A percentile compares a stretch with the other conserved stretches of the same genome.
phyloP scores from a whole-genome alignment of 169 alveolate species.

The Ichthyophthirius multifiliis region DNA sequence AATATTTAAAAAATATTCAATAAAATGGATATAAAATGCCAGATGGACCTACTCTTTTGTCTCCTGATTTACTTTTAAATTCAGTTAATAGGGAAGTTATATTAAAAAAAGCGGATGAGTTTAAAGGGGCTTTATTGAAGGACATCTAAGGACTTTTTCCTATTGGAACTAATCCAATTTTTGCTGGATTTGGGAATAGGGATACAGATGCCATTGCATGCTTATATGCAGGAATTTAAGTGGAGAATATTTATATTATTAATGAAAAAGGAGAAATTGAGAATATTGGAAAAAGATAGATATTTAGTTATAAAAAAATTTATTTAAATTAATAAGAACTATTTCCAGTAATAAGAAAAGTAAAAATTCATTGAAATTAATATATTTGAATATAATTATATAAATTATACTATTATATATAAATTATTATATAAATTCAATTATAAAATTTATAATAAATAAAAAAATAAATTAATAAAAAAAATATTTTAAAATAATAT shows the following conservation, averaged over 20 bases:
- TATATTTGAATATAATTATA: no score
- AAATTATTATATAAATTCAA: no score
- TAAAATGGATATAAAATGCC: constrained; percentile 44
- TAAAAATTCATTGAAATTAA: no score
- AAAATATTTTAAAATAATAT: no score
- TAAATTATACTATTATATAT: no score
- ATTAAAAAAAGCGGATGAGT: constrained; percentile 32
- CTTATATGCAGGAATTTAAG: constrained; percentile 60
- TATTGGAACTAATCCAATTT: constrained; percentile 11
- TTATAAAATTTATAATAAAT: no score
- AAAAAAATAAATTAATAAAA: no score
- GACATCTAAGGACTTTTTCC: constrained; percentile 47
- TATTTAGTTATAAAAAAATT: not conserved
- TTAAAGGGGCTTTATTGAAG: constrained; percentile 37
- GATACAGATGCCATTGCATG: constrained; percentile 81
- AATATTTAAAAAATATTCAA: constrained; percentile 19
- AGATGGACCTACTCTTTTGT: constrained; percentile 46
- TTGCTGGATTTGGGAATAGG: constrained; percentile 61
- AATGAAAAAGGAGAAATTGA: constrained; percentile 61
- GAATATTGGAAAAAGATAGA: not conserved
- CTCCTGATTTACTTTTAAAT: constrained; percentile 50
- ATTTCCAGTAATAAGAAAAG: not conserved
- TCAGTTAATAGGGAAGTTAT: constrained; percentile 51
- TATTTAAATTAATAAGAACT: not conserved
- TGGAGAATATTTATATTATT: constrained; percentile 64